Evolutionary conservation across 2,329 filamentous ascomycete genomes (phyloP), one percentile per base, ranked within the genome.

Genomic region (Arachnomyces sp.): DNA sequence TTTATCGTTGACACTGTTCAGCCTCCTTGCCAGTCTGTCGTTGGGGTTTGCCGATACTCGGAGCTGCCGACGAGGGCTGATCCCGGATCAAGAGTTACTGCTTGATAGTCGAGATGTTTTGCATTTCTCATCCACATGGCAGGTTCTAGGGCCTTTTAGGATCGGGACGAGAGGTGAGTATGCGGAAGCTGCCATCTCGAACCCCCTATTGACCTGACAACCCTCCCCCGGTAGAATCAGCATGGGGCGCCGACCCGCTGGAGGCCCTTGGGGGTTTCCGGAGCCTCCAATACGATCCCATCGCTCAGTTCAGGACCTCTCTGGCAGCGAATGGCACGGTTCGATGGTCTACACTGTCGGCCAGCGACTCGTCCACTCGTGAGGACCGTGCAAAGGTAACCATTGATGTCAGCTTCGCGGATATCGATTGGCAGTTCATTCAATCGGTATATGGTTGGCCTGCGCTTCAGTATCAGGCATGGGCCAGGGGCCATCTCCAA

Each of bases 221-320:
- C 45, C 40, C 36, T 48, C 31, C 18, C 39, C 16, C 28, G 13
- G 20, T 42, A 76, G 75, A 78, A 58, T 71, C 71, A 15, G 60
- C 70, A 17, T 79, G 74, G 74, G 74, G 74, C 30, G 68, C 74
- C 25, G 75, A 79, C 58, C 75, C 74, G 29, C 59, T 78, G 31
- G 73, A 77, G 47, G 57, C 56, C 39, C 47, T 65, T 39, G 74
- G 74, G 31, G 74, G 74, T 31, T 78, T 78, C 50, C 62, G 58
- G 40, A 56, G 55, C 28, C 56, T 77, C 20, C 47, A 57, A 8
- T 70, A 65, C 50, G 58, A 72, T 51, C 45, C 55, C 2, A 46
- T 62, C 13, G 60, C 63, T 25, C 53, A 44, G 1, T 78, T 71
- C 48, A 58, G 56, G 40, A 76, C 70, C 56, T 71, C 74, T 8